These are phyloP conservation scores for Boletus insuetus DNA, from an alignment of 768 basidiomycete species.

Conservation along the genomic window DNA sequence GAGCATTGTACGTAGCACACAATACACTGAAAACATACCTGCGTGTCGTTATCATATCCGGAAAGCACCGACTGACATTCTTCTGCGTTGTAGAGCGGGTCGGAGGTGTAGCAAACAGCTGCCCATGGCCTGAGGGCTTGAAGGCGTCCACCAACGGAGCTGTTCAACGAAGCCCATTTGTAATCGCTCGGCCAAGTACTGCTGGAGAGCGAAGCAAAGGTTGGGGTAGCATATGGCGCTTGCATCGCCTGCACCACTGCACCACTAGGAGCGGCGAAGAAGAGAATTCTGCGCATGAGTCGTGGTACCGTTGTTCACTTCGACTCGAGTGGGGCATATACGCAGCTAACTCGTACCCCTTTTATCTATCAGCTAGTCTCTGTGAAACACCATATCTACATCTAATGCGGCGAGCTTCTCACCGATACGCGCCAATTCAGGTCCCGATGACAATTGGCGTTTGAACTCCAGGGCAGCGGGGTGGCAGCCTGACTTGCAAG, in stretches of 20 bases:
- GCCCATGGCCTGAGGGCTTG: conserved; percentile 22
- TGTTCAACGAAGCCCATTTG: conserved; percentile 14
- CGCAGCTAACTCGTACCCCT: too few species aligned
- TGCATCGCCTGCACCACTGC: not conserved
- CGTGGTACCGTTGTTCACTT: not conserved
- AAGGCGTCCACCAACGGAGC: conserved; percentile 16
- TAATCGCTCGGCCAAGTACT: conserved; percentile 6
- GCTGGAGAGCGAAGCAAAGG: conserved; percentile 3
- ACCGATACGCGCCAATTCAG: not conserved
- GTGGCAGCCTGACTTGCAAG: not conserved
- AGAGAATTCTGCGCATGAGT: conserved; percentile 2
- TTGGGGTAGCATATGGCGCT: conserved; percentile 4
- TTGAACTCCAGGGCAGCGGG: not conserved
- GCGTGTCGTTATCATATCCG: conserved; percentile 14
- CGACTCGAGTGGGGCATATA: not conserved
- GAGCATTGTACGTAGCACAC: not conserved
- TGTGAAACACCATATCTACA: not conserved
- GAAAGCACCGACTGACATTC: conserved; percentile 14
- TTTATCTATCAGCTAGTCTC: not conserved
- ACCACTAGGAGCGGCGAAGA: not conserved
- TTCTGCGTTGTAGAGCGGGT: conserved; percentile 15
- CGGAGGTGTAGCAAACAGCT: conserved; percentile 19
- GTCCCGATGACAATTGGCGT: not conserved
- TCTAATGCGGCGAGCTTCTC: too few species aligned
- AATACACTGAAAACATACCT: conserved; percentile 4